phyloP scores from a whole-genome alignment of 176 grass and related monocot species.

The Rhynchospora breviuscula region DNA sequence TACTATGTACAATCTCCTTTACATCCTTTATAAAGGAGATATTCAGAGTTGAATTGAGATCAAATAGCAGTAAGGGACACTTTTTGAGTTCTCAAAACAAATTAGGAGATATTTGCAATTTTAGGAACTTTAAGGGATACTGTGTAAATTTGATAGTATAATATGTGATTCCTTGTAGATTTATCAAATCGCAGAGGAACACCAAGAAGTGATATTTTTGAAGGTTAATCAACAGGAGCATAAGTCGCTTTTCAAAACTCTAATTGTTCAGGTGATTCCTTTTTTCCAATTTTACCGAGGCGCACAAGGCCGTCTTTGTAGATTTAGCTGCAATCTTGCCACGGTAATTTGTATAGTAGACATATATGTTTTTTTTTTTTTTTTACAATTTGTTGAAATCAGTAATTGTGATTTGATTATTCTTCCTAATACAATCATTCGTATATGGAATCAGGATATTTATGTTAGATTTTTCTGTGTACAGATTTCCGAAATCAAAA shows the following conservation, averaged over 20 bases:
- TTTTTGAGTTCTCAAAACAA: not conserved
- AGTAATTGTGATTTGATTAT: not conserved
- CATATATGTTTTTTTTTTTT: not conserved
- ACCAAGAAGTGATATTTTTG: conserved; percentile 45
- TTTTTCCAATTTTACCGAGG: conserved; percentile 53
- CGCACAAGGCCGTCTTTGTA: conserved; percentile 47
- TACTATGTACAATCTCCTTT: not conserved
- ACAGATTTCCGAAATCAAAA: not conserved
- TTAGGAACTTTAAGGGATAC: not conserved
- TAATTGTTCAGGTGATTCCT: conserved; percentile 32
- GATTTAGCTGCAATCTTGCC: conserved; percentile 61
- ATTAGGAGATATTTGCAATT: not conserved
- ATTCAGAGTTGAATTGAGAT: not conserved
- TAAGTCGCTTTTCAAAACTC: conserved; percentile 31
- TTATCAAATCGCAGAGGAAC: conserved; percentile 34
- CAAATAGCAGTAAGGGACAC: not conserved
- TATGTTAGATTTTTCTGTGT: not conserved
- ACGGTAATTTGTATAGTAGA: conserved; percentile 33
- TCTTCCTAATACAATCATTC: not conserved
- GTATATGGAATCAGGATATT: not conserved
- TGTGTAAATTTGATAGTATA: not conserved
- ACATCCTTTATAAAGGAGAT: not conserved
- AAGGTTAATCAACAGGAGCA: conserved; percentile 44
- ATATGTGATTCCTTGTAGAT: conserved; percentile 35
- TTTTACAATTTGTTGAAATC: no score